Conservation (phyloP, 2,329 filamentous ascomycete species). For the Talaromyces sp. region DNA sequence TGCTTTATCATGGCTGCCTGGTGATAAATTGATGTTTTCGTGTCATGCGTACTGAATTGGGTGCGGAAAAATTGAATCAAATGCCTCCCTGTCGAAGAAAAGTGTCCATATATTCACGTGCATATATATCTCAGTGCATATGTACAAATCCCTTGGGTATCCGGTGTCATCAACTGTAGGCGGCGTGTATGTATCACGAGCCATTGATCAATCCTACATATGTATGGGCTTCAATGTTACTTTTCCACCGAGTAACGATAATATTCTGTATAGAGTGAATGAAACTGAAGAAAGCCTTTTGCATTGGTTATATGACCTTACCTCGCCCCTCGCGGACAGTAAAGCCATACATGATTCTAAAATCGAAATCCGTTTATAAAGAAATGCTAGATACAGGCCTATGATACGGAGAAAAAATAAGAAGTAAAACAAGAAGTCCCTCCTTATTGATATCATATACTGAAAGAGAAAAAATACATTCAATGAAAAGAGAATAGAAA, state of each 20-base stretch:
- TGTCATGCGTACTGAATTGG: no score
- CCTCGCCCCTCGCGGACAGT: background rate
- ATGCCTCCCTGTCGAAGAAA: no score
- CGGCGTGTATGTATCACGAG: no score
- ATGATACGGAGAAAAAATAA: background rate
- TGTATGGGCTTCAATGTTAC: background rate
- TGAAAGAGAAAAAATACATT: constrained; percentile 1
- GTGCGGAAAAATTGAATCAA: no score
- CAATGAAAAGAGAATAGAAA: background rate
- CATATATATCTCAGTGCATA: no score
- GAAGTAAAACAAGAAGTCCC: background rate
- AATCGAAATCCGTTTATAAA: background rate
- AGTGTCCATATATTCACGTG: no score
- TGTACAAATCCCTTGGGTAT: no score
- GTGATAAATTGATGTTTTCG: background rate
- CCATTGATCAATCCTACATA: no score
- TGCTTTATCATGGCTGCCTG: background rate
- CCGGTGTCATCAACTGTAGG: no score
- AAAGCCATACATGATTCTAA: background rate
- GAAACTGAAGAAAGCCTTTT: background rate
- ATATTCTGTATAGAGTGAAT: background rate
- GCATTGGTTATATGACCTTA: background rate
- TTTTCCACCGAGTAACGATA: background rate
- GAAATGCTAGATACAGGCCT: background rate
- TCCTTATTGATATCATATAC: constrained; percentile 12